A percentile compares a stretch with the other conserved stretches of the same genome.
Conservation (phyloP, 306 rosid genomes). For the Rubus parviflorus region DNA sequence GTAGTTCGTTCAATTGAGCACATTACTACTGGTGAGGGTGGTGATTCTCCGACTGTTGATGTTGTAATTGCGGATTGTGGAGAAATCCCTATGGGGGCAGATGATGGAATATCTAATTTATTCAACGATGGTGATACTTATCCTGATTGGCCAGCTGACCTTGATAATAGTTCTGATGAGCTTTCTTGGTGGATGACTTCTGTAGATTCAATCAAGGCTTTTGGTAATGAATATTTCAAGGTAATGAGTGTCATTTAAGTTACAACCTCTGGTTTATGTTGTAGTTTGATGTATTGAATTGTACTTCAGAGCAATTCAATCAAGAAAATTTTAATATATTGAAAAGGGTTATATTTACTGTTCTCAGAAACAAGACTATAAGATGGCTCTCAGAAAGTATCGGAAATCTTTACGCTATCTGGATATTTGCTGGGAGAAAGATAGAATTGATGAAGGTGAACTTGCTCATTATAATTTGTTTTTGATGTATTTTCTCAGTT, state of each 20-base stretch:
- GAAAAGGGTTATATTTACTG: not conserved
- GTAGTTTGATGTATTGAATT: not conserved
- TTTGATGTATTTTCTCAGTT: not conserved
- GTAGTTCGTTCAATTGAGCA: slow-evolving; percentile 84
- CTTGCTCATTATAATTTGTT: not conserved
- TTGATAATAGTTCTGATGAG: slow-evolving; percentile 58
- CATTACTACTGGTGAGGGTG: slow-evolving; percentile 36
- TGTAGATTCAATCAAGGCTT: slow-evolving; percentile 64
- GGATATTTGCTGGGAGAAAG: slow-evolving; percentile 96
- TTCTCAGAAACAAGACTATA: slow-evolving; percentile 74
- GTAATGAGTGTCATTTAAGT: slow-evolving; percentile 29
- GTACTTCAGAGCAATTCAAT: not conserved
- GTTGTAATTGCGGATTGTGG: slow-evolving; percentile 69
- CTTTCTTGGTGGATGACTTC: slow-evolving; percentile 83
- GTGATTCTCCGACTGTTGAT: slow-evolving; percentile 54
- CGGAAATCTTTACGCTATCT: slow-evolving; percentile 77
- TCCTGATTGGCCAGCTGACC: slow-evolving; percentile 95
- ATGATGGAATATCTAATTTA: slow-evolving; percentile 77
- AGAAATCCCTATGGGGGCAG: slow-evolving; percentile 65
- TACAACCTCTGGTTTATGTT: not conserved
- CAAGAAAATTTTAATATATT: not conserved
- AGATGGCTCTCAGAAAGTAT: slow-evolving; percentile 82
- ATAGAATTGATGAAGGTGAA: slow-evolving; percentile 78
- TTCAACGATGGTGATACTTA: slow-evolving; percentile 83
- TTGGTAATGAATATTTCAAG: slow-evolving; percentile 78